A percentile compares a stretch with the other conserved stretches of the same genome.
These are phyloP conservation scores for Pythium rishiriense DNA, from an alignment of 352 stramenopile species.

Conservation along the genomic window DNA sequence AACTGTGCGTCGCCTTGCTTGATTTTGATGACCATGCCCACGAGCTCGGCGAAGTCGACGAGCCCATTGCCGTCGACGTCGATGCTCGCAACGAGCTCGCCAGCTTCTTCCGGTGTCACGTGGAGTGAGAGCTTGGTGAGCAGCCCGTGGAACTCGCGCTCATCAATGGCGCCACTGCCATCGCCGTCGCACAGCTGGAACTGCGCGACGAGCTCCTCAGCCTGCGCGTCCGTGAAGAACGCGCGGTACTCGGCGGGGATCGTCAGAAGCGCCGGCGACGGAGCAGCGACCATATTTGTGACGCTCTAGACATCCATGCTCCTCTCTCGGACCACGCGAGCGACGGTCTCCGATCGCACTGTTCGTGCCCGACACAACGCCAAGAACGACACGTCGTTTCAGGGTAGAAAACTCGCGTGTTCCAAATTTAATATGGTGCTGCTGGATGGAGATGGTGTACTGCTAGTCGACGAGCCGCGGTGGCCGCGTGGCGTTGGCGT, in stretches of 20 bases:
- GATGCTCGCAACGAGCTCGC: conserved; percentile 50
- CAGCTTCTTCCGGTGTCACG: conserved; percentile 47
- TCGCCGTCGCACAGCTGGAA: conserved; percentile 62
- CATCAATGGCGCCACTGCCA: conserved; percentile 59
- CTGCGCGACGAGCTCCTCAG: conserved; percentile 60
- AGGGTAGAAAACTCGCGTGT: not conserved
- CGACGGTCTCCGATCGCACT: no score
- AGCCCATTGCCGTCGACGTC: conserved; percentile 61
- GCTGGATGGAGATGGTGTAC: no score
- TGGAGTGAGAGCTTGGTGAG: conserved; percentile 49
- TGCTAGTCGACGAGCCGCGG: conserved; percentile 1
- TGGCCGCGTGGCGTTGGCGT: not conserved
- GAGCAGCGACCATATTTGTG: no score
- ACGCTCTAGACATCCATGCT: no score
- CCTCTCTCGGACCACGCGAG: no score
- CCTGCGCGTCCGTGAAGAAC: conserved; percentile 47
- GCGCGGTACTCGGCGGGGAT: conserved; percentile 42
- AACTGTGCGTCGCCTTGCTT: conserved; percentile 56
- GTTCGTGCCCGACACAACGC: not conserved
- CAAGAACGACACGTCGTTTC: conserved; percentile 12
- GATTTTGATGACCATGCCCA: conserved; percentile 52
- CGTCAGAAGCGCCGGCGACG: no score
- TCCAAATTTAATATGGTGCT: not conserved
- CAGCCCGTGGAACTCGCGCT: conserved; percentile 62
- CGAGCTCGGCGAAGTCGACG: conserved; percentile 63